phyloP scores from a whole-genome alignment of 2,329 filamentous ascomycete genomes.

The Diaporthe sp. region DNA sequence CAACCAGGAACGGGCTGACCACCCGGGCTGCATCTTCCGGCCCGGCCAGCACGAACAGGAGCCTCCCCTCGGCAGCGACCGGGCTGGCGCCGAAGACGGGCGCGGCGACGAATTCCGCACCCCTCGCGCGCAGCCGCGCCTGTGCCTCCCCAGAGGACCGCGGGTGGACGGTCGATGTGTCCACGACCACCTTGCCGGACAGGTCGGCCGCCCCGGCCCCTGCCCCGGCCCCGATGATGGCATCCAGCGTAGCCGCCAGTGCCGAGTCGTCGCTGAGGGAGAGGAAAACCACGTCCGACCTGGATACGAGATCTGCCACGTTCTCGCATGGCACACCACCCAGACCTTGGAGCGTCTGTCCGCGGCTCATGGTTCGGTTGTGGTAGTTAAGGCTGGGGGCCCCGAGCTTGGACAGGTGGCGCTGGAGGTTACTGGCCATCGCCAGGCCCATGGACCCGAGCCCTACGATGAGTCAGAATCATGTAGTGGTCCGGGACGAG shows the following conservation, averaged over 20 bases:
- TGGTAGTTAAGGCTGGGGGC: slow-evolving; percentile 49
- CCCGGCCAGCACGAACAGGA: slow-evolving; percentile 59
- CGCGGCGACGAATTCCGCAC: slow-evolving; percentile 52
- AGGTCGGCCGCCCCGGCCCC: slow-evolving; percentile 44
- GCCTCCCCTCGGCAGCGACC: slow-evolving; percentile 55
- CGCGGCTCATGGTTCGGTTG: slow-evolving; percentile 60
- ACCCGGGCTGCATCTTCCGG: slow-evolving; percentile 46
- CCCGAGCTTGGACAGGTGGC: slow-evolving; percentile 44
- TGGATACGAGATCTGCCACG: slow-evolving; percentile 42
- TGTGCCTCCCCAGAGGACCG: slow-evolving; percentile 48
- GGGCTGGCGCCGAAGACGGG: slow-evolving; percentile 64
- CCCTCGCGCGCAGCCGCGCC: slow-evolving; percentile 41
- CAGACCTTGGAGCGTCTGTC: slow-evolving; percentile 43
- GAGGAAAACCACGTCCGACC: slow-evolving; percentile 52
- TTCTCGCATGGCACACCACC: slow-evolving; percentile 42
- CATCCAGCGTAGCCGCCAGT: slow-evolving; percentile 69
- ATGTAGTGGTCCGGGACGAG: background rate
- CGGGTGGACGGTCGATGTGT: slow-evolving; percentile 63
- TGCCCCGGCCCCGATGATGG: slow-evolving; percentile 58
- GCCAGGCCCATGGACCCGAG: slow-evolving; percentile 62
- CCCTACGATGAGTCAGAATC: slow-evolving; percentile 42
- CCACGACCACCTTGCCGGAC: slow-evolving; percentile 55
- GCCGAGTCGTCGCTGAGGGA: slow-evolving; percentile 84
- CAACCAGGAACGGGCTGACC: slow-evolving; percentile 52
- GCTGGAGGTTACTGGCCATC: slow-evolving; percentile 62